Evolutionary conservation across 257 asterid genomes (phyloP).

Genomic region (Leonotis leonurus): DNA sequence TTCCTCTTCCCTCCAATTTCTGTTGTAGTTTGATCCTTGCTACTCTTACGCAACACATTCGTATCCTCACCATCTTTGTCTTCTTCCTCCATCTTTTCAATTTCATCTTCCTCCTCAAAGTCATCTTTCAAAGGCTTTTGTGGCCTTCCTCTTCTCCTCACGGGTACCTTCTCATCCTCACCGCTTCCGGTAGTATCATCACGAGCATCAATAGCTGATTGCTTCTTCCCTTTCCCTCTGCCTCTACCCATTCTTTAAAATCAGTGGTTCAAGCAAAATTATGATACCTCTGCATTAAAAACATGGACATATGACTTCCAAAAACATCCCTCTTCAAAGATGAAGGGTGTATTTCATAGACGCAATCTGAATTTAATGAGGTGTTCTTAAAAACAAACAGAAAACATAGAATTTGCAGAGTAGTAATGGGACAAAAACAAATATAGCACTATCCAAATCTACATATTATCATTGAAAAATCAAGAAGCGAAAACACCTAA

Average conservation of each 20-base stretch:
- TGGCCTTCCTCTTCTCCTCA: conserved; percentile 76
- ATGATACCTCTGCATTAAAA: conserved; percentile 30
- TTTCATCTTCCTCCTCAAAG: conserved; percentile 39
- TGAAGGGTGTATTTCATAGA: neutral
- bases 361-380: neutral
- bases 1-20: conserved; percentile 64
- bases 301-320: neutral
- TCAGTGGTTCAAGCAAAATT: conserved; percentile 12
- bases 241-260: conserved; percentile 59
- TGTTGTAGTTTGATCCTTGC: conserved; percentile 30
- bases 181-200: conserved; percentile 50
- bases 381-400: neutral
- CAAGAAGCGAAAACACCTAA: conserved; percentile 2
- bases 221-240: conserved; percentile 76
- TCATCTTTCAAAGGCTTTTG: conserved; percentile 50
- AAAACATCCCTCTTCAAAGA: neutral
- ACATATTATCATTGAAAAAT: neutral
- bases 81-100: conserved; percentile 44
- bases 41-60: conserved; percentile 27
- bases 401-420: neutral
- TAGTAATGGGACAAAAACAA: neutral
- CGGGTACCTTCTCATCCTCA: conserved; percentile 62
- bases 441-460: conserved; percentile 3
- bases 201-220: conserved; percentile 26
- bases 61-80: conserved; percentile 40